Conservation (phyloP, 768 basidiomycete genomes). For the Suillus variegatus region DNA sequence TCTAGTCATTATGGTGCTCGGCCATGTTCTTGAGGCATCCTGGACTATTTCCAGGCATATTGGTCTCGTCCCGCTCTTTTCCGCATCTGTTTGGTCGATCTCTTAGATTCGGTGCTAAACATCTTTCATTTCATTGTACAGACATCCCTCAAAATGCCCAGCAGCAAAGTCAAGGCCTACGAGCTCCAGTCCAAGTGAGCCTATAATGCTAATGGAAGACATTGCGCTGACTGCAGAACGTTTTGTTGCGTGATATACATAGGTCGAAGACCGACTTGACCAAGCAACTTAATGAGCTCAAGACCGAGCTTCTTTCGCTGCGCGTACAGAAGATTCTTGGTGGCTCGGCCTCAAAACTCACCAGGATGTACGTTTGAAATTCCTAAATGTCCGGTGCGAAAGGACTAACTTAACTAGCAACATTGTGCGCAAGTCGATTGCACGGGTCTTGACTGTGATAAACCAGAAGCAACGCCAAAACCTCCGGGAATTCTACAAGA, state of each 20-base stretch:
- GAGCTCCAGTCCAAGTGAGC: constrained; percentile 94
- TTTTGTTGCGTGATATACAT: constrained; percentile 14
- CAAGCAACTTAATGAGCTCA: constrained; percentile 92
- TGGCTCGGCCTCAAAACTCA: constrained; percentile 92
- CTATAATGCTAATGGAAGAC: not conserved
- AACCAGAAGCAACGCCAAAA: constrained; percentile 98
- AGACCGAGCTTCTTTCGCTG: constrained; percentile 90
- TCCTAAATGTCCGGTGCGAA: not conserved
- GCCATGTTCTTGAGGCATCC: not conserved
- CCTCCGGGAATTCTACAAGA: constrained; percentile 97
- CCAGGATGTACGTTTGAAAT: constrained; percentile 80
- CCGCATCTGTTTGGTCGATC: constrained; percentile 3
- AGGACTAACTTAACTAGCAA: constrained; percentile 50
- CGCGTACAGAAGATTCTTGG: constrained; percentile 98
- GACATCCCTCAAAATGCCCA: constrained; percentile 64
- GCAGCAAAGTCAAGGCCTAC: constrained; percentile 93
- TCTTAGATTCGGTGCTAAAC: constrained; percentile 2
- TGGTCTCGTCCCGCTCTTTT: constrained; percentile 7
- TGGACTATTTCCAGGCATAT: not conserved
- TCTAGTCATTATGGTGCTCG: constrained; percentile 12
- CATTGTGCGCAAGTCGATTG: constrained; percentile 97
- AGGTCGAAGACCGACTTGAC: constrained; percentile 97
- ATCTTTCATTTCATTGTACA: constrained; percentile 16
- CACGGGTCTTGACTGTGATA: constrained; percentile 96
- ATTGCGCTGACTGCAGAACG: constrained; percentile 11